Base-by-base conservation (phyloP, 2,329 filamentous ascomycete genomes). In the Thelonectria discophora region DNA sequence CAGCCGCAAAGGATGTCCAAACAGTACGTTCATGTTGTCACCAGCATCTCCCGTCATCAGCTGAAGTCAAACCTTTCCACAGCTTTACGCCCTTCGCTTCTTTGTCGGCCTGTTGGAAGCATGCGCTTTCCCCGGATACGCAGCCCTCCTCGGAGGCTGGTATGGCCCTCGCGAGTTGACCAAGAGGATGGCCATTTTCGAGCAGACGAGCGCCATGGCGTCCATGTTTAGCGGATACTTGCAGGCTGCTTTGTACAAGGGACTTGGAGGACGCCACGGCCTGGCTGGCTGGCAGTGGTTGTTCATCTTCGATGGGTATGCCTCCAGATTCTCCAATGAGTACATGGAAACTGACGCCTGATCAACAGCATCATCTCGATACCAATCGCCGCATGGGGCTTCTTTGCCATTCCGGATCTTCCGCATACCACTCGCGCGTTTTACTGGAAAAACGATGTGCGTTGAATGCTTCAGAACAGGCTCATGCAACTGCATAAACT, bases 241-340 rank as follows among this genome's bases (percentile, higher is more conserved):
- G 11, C 74, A 77, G 65, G 75, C 77, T 3, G 75, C 69, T 1
- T 71, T 78, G 1, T 75, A 76, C 45, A 68, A 65, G 32, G 67
- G 72, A n/a, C 59, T 79, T 12, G 67, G 75, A 12, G 76, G 75
- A 4, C 64, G 62, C 2, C 58, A 72, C 6, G 76, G 76, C 0
- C 65, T 74, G 13, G 68, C 74, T 0, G 78, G 76, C 0, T 80
- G 76, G 77, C 71, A 74, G 17, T 80, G 76, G 76, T 67, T 79
- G 5, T 79, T 79, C 56, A 69, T 79, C 18, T 75, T 79, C 65
- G 77, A 78, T 27, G 56, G 56, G 54, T 56, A 42, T 5, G 21
- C n/a, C 13, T 17, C 9, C 5, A 20, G 20, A 3, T 13, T 4
- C 6, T 40, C 39, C 17, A 11, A 3, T 24, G 8, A 34, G 13